Base-by-base conservation (phyloP, 1,284 basidiomycete species). In the Fomitopsis pinicola region DNA sequence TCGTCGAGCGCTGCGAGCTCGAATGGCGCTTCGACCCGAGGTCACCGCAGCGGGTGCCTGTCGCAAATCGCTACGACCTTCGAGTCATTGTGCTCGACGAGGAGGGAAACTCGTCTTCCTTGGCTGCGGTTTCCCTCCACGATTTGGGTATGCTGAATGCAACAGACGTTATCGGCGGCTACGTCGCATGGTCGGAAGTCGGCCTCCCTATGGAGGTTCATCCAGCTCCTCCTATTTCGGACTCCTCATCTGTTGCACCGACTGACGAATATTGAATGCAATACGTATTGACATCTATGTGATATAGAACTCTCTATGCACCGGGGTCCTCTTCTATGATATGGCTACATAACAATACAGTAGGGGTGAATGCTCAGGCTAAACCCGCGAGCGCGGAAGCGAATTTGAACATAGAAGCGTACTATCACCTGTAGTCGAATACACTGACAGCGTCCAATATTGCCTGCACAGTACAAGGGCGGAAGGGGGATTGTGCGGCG, bases 1-100 rank as follows among this genome's bases (percentile, higher is more conserved):
- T 86, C 59, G 80, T 91, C 62, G 89, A 91, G 66, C 80, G 89
- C 22, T 89, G 87, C 68, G 81, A 83, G n/a, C 77, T 90, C 55
- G 88, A 90, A 72, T 89, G 87, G 86, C 78, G 82, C 19, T 85
- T 91, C 66, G 90, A 91, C 72, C 89, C 89, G 4, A 78, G 87
- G 58, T 80, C 75, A 63, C 61, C 62, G 30, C 75, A 80, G 15
- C 78, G 84, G 36, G 73, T 90, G 59, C 72, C 81, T 1, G 82
- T 91, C 64, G 89, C 83, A 28, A 84, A 88, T 74, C 76, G 87
- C 55, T 92, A 88, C 67, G 89, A 91, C 73, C 68, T 90, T 42
- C 75, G 87, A 44, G 78, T 89, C 33, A 88, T 92, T 60, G 71
- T 92, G 5, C 83, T 91, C 66, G 89, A 86, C 70, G 82, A 87